Base-by-base conservation (phyloP, 129 eudicot genomes). In the Flaveria sonorensis region DNA sequence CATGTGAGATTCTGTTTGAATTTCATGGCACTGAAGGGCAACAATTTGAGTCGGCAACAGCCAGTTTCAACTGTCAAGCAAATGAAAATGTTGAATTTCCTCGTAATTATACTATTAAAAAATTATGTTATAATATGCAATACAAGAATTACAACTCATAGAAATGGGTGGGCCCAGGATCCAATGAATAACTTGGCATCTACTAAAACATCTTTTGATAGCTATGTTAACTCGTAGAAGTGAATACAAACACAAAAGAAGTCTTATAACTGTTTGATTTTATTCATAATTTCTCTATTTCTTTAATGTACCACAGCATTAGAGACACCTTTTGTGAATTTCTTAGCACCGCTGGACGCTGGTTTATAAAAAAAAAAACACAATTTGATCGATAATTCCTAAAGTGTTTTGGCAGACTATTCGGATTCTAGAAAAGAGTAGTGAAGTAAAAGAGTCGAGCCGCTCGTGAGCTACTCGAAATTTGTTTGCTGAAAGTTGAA, bases 191-290 rank as follows among this genome's bases (percentile, higher is more conserved):
- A 55, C 64, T 36, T 82, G 77, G 79, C 87, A 86, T 79, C 76
- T 26, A 83, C 81, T 70, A 81, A 74, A 56, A 72, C 76, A 77
- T 80, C 69, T 62, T 78, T 77, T 83, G 83, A 81, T 86, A 83
- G 83, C 84, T 74, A 83, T 18, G 70, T 19, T 53, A 79, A 79
- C 78, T 79, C 73, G 63, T 68, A 50, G 7, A 59, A 76, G 62
- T 76, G 71, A 53, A 71, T 50, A 74, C 63, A 85, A 81, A 79
- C 83, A 79, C 74, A 79, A 74, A 79, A 68, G 76, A 67, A 53
- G 62, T 79, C 59, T 64, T 68, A 79, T 20, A 65, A 18, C 55
- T 26, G 67, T 79, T 74, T 62, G 39, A 62, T 46, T 60, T 68
- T 8, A 36, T 16, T 16, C 50, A 59, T 28, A 15, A 68, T 15